Conservation (phyloP, 106 monocot genomes). For the Dioscorea alata region DNA sequence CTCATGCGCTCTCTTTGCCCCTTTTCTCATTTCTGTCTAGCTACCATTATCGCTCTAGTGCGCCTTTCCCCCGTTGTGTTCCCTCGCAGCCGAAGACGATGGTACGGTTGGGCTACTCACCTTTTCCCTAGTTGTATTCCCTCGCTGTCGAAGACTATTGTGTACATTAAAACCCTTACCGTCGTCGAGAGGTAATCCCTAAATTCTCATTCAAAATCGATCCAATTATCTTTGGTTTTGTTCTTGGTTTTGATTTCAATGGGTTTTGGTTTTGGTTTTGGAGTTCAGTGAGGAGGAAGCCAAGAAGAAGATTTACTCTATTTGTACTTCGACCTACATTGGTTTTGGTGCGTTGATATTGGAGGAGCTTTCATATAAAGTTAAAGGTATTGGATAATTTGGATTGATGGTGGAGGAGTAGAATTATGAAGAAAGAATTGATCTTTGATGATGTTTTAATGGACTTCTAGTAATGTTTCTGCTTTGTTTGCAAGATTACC, state of each 20-base stretch:
- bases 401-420: background rate
- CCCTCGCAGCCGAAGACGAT: constrained; percentile 47
- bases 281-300: constrained; percentile 87
- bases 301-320: constrained; percentile 96
- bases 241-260: background rate
- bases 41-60: constrained; percentile 4
- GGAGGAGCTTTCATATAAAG: constrained; percentile 87
- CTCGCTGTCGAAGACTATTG: constrained; percentile 90
- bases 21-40: background rate
- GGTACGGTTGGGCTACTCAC: constrained; percentile 75
- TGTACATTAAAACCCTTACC: constrained; percentile 86
- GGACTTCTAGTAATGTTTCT: background rate
- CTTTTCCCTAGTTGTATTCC: constrained; percentile 88
- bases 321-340: constrained; percentile 94
- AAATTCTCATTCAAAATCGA: too few species aligned
- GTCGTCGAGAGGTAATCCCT: constrained; percentile 59
- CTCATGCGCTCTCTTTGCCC: constrained; percentile 13
- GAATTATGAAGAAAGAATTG: background rate
- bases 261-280: background rate
- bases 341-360: constrained; percentile 97
- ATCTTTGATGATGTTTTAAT: background rate
- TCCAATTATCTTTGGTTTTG: too few species aligned
- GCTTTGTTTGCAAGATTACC: constrained; percentile 50
- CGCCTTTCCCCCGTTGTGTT: background rate
- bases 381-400: constrained; percentile 87